Evolutionary conservation across 768 basidiomycete species (phyloP).

Genomic region (Trametes coccinea): DNA sequence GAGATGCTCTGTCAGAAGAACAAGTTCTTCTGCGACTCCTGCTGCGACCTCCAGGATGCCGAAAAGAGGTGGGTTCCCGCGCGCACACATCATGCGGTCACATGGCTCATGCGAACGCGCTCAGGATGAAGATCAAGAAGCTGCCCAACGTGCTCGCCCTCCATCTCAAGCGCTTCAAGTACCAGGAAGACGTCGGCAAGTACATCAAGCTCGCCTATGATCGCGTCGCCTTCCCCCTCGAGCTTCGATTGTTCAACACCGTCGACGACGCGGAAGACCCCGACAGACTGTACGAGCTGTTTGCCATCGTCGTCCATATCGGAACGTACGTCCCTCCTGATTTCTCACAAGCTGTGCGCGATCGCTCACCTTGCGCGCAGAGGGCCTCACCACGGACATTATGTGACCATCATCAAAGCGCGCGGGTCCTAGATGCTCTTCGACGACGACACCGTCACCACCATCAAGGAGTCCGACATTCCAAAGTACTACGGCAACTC

Average conservation of each 20-base stretch:
- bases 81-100: neutral
- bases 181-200: slow-evolving; percentile 86
- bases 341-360: slow-evolving; percentile 2
- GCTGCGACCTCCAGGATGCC: slow-evolving; percentile 95
- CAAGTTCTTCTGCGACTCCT: slow-evolving; percentile 98
- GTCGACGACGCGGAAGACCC: slow-evolving; percentile 91
- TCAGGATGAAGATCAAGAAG: slow-evolving; percentile 98
- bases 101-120: neutral
- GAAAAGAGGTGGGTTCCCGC: slow-evolving; percentile 78
- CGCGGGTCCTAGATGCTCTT: slow-evolving; percentile 85
- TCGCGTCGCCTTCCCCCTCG: slow-evolving; percentile 94
- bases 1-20: slow-evolving; percentile 99
- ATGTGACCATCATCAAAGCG: slow-evolving; percentile 91
- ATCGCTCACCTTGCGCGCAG: slow-evolving; percentile 40
- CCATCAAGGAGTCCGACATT: slow-evolving; percentile 88
- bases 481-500: slow-evolving; percentile 94
- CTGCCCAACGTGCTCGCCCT: slow-evolving; percentile 93
- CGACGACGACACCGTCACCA: slow-evolving; percentile 91
- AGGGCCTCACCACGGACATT: slow-evolving; percentile 98
- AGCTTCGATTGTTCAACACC: slow-evolving; percentile 95
- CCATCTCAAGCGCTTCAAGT: slow-evolving; percentile 98
- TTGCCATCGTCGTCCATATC: slow-evolving; percentile 98
- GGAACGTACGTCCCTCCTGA: slow-evolving; percentile 63
- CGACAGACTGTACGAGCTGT: slow-evolving; percentile 90
- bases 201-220: slow-evolving; percentile 97